Evolutionary conservation across 345 rosid species (phyloP), one percentile per base, ranked within the genome.

Genomic region (Pugionium dolabratum): DNA sequence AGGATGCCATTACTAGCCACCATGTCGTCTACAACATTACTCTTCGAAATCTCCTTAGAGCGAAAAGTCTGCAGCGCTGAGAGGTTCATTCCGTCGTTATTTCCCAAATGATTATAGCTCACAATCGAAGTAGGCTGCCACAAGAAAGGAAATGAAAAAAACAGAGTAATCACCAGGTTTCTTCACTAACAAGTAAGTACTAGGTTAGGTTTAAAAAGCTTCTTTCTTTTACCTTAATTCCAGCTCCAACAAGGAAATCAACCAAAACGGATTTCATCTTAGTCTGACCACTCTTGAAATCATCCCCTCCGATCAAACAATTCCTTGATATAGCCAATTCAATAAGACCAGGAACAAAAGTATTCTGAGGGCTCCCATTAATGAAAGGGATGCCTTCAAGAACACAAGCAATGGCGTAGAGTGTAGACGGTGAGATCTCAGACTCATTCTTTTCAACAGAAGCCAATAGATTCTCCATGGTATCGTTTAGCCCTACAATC

Each of bases 231-330:
- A 90, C 98, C 96, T 90, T 94, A 49, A 94, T 94, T 9, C 99
- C 99, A 59, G 99, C 99, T 9, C 97, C 99, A 56, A 94, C 97
- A 70, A 94, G 96, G 75, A 90, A 94, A 82, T 94, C 99, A 2
- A 94, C 99, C 66, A 94, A 77, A 2, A 94, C 97, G 1, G 96
- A 94, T 64, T 94, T 91, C 96, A 94, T 94, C 83, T 94, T 94
- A 68, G 99, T 94, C 80, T 94, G 99, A 55, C 99, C 99, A 79
- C 97, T 94, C 82, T 94, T 94, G 80, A 94, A 94, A 78, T 94
- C 99, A 67, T 94, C 97, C 11, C 99, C 99, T 64, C 99, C 99
- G 5, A 94, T 94, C 78, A 94, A 80, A 66, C 91, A 75, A 76
- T 87, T 87, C 79, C 82, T 83, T 77, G 76, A 76, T 9, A 94